Conservation (phyloP, 495 filamentous ascomycete species). For the Penicillium soppii region DNA sequence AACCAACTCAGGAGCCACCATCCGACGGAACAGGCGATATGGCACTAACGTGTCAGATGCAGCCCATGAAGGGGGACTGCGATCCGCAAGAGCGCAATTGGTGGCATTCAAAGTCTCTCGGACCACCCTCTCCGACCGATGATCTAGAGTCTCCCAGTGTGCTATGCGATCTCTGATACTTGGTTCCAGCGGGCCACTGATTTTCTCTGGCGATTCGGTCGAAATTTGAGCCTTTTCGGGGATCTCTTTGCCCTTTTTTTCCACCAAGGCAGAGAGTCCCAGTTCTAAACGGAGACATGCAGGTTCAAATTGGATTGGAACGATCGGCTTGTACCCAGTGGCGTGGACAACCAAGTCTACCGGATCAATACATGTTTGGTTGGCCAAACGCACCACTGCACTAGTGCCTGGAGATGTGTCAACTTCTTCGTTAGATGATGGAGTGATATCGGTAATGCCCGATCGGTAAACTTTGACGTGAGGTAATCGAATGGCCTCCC, state of each 20-base stretch:
- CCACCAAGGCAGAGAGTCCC: conserved; percentile 14
- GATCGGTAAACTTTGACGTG: conserved; percentile 31
- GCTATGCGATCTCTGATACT: background rate
- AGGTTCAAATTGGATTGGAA: conserved; percentile 54
- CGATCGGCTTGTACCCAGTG: conserved; percentile 58
- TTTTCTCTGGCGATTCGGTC: background rate
- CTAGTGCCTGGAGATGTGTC: background rate
- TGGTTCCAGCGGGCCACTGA: background rate
- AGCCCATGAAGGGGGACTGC: conserved; percentile 12
- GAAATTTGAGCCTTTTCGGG: background rate
- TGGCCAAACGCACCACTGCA: conserved; percentile 6
- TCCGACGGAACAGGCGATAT: conserved; percentile 59
- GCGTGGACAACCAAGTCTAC: conserved; percentile 31
- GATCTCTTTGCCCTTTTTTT: background rate
- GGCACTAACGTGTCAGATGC: conserved; percentile 18
- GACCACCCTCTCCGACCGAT: conserved; percentile 3
- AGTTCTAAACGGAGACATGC: conserved; percentile 23
- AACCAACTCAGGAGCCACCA: conserved; percentile 42
- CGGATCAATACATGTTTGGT: conserved; percentile 39
- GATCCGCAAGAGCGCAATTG: conserved; percentile 7
- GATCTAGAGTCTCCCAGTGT: conserved; percentile 22
- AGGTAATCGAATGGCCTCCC: conserved; percentile 26
- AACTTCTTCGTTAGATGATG: background rate
- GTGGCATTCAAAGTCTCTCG: conserved; percentile 7
- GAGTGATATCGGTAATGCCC: conserved; percentile 9